These are phyloP conservation scores for Yamadazyma olivae DNA, from an alignment of 805 yeast species.

Conservation along the genomic window DNA sequence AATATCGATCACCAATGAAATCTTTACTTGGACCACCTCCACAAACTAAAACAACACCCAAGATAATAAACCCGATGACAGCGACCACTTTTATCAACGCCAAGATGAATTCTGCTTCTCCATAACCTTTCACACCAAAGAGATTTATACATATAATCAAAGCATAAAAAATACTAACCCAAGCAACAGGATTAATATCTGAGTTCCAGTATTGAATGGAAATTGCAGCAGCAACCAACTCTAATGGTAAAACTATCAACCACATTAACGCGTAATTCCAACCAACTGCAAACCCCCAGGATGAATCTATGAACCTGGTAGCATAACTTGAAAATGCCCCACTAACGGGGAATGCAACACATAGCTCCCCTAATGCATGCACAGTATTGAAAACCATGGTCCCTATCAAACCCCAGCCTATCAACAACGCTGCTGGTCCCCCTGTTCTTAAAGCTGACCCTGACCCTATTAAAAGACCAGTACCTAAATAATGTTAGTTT, in stretches of 20 bases:
- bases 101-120: constrained; percentile 33
- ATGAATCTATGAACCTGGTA: constrained; percentile 33
- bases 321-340: constrained; percentile 41
- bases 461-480: constrained; percentile 50
- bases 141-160: constrained; percentile 26
- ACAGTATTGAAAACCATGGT: constrained; percentile 57
- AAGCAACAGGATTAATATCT: constrained; percentile 32
- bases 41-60: constrained; percentile 33
- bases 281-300: constrained; percentile 41
- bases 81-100: constrained; percentile 32
- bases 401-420: constrained; percentile 58
- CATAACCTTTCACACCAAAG: constrained; percentile 37
- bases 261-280: constrained; percentile 39
- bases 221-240: constrained; percentile 38
- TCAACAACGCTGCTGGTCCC: constrained; percentile 44
- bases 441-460: constrained; percentile 41
- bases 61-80: constrained; percentile 33
- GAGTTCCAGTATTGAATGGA: constrained; percentile 33
- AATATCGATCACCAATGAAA: constrained; percentile 31
- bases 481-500: too few species aligned
- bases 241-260: constrained; percentile 35
- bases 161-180: constrained; percentile 34
- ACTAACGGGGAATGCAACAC: constrained; percentile 42
- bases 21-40: constrained; percentile 39
- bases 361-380: constrained; percentile 65